phyloP scores from a whole-genome alignment of 345 rosid species.

The Eucalyptus cladocalyx region DNA sequence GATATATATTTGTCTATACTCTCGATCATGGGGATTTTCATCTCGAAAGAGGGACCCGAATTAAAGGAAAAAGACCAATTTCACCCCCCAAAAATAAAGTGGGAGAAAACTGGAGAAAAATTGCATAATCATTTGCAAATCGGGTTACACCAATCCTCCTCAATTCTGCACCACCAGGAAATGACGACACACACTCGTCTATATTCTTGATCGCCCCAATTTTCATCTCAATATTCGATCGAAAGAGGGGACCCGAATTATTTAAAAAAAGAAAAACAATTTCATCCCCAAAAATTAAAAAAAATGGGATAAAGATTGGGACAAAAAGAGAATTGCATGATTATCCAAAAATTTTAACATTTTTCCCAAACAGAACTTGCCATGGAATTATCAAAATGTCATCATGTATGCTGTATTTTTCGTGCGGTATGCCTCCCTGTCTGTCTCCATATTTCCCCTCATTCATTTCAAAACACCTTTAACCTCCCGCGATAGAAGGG shows the following conservation, averaged over 20 bases:
- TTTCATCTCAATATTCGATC: neutral
- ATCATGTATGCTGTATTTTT: neutral
- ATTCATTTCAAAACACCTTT: neutral
- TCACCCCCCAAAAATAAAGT: neutral
- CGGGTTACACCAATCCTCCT: accelerated
- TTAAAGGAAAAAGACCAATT: neutral
- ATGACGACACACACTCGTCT: neutral
- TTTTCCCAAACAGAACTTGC: neutral
- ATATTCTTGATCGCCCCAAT: neutral
- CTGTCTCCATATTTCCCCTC: neutral
- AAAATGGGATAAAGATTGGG: neutral
- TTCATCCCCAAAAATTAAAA: neutral
- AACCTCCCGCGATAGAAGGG: neutral
- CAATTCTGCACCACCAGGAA: accelerated
- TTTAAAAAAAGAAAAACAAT: neutral
- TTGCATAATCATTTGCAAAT: neutral
- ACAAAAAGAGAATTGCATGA: neutral
- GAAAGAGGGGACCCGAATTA: neutral
- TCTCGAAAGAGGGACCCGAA: neutral
- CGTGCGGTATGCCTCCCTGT: neutral
- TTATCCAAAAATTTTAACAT: neutral
- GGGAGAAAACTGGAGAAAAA: neutral
- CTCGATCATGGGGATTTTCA: accelerated
- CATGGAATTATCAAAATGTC: neutral
- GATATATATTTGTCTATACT: accelerated